Conservation (phyloP, 2,329 filamentous ascomycete genomes). For the Paecilomyces niveus region DNA sequence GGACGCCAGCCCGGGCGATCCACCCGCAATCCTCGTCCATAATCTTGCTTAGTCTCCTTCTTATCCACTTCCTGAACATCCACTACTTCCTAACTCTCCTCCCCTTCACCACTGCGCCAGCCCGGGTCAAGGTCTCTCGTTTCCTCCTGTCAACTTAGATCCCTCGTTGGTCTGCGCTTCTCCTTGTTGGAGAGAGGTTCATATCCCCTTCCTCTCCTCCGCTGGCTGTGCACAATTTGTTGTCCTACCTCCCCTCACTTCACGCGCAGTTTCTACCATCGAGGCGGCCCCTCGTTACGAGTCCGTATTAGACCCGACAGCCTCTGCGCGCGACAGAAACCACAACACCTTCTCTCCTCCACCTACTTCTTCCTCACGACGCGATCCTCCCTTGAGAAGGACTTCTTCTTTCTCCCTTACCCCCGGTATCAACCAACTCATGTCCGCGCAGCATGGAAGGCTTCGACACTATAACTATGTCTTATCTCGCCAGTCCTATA, state of each 20-base stretch:
- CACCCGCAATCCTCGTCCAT: neutral
- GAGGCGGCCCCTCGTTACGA: neutral
- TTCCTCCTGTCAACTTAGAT: neutral
- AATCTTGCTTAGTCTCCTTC: neutral
- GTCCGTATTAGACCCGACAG: neutral
- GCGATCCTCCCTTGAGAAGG: neutral
- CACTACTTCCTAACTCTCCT: neutral
- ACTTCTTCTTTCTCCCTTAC: neutral
- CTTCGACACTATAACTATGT: constrained; percentile 56
- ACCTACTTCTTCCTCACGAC: neutral
- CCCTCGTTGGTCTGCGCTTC: neutral
- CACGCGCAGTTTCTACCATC: neutral
- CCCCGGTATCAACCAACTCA: neutral
- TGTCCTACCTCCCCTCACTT: neutral
- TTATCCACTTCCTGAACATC: neutral
- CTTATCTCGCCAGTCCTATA: constrained; percentile 54
- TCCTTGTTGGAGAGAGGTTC: neutral
- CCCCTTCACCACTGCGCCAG: neutral
- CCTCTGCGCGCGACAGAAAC: neutral
- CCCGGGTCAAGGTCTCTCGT: neutral
- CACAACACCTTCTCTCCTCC: neutral
- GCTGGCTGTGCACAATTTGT: neutral
- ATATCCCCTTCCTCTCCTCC: neutral
- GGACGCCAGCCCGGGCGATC: neutral
- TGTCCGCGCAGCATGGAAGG: constrained; percentile 41